These are phyloP conservation scores for Apostasia ramifera DNA, from an alignment of 106 monocot genomes.

Conservation along the genomic window DNA sequence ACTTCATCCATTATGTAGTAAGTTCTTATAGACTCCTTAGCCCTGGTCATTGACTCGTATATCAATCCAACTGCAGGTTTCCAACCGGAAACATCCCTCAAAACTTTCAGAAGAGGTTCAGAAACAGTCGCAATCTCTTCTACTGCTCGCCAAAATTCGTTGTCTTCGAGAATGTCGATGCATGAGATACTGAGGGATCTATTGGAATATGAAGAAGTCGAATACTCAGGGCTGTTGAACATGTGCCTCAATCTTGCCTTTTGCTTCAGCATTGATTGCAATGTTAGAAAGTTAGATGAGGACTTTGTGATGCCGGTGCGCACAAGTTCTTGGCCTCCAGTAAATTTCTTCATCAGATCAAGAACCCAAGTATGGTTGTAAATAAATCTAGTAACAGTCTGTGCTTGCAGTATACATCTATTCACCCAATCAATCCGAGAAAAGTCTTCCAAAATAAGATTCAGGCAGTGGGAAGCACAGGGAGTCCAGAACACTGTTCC, in stretches of 20 bases:
- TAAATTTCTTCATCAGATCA: slow-evolving; percentile 65
- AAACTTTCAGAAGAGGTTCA: slow-evolving; percentile 74
- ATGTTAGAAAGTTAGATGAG: slow-evolving; percentile 58
- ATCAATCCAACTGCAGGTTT: slow-evolving; percentile 79
- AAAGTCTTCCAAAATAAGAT: slow-evolving; percentile 79
- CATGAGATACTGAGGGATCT: slow-evolving; percentile 50
- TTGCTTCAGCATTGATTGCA: slow-evolving; percentile 73
- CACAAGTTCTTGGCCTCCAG: slow-evolving; percentile 68
- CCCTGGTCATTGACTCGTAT: slow-evolving; percentile 85
- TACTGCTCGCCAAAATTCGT: slow-evolving; percentile 75
- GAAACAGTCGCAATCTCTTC: slow-evolving; percentile 83
- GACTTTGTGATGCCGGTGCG: slow-evolving; percentile 51
- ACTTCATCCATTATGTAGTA: slow-evolving; percentile 97
- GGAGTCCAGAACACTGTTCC: slow-evolving; percentile 70
- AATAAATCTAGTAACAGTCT: slow-evolving; percentile 66
- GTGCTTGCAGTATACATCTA: slow-evolving; percentile 79
- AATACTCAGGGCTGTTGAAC: slow-evolving; percentile 82
- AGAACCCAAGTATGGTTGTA: slow-evolving; percentile 74
- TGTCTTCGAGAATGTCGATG: slow-evolving; percentile 67
- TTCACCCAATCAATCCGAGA: slow-evolving; percentile 85
- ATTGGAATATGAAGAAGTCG: slow-evolving; percentile 61
- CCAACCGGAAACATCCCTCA: slow-evolving; percentile 84
- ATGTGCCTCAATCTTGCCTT: slow-evolving; percentile 78
- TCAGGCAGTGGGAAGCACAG: slow-evolving; percentile 75
- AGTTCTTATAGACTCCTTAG: slow-evolving; percentile 84